Base-by-base conservation (phyloP, 2,329 filamentous ascomycete species). In the Penicillium sp. region DNA sequence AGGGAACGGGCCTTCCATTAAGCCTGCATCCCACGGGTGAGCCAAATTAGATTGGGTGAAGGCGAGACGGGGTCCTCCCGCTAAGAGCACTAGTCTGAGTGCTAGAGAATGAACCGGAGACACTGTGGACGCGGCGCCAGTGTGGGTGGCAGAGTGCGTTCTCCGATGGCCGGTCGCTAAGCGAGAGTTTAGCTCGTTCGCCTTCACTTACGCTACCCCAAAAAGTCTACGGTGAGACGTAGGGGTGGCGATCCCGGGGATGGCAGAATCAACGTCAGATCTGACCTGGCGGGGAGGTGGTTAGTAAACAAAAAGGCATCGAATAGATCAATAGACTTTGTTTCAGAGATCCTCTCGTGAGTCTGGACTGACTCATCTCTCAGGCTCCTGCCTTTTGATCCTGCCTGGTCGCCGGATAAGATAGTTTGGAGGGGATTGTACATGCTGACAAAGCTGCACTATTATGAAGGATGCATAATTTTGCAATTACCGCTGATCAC, bases 71-170 rank as follows among this genome's bases (percentile, higher is more conserved):
- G 69, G 65, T 50, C 33, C 36, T 46, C 10, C 6, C 39, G 58
- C 56, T 62, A 66, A 59, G 50, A 58, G 43, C n/a, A 50, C 59
- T 70, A 72, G 70, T 55, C 53, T 72, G 69, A 63, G 70, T 70
- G 68, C 70, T 68, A 71, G 68, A 70, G 66, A 75, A 73, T 72
- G 67, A 73, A 63, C 68, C 70, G 70, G 71, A 66, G 60, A 31
- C 54, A 24, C 35, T 22, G 43, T 31, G 11, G 24, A 39, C 36
- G 54, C 43, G 14, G 55, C 44, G 14, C 43, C 14, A 54, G 53
- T 49, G 57, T 52, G 60, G 60, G 50, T 40, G 44, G 51, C 56
- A 56, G 47, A 43, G 33, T 24, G 33, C 2, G 35, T 49, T 33
- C 53, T 44, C 40, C 31, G 33, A 50, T 27, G 31, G 33, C 13